Percentiles rank a stretch among this genome's conserved stretches.
phyloP scores from a whole-genome alignment of 108 stramenopile species.

The Nannochloropsis salina region DNA sequence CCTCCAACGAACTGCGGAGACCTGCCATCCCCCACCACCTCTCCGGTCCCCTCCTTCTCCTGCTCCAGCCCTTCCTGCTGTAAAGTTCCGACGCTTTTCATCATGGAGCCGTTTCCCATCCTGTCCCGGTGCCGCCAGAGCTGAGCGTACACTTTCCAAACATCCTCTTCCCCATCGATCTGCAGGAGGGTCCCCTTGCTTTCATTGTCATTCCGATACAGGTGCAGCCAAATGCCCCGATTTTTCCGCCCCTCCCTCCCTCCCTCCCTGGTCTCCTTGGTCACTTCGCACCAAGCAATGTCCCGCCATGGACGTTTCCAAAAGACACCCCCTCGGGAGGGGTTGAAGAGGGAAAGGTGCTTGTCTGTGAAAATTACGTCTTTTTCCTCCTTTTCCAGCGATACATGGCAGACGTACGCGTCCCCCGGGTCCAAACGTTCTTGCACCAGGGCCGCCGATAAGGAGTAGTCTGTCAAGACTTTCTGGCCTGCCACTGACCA shows the following conservation, averaged over 20 bases:
- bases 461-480: background rate
- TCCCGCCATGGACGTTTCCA: background rate
- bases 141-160: background rate
- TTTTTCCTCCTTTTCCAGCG: background rate
- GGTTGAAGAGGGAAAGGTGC: background rate
- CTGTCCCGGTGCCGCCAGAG: background rate
- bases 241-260: background rate
- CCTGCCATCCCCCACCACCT: background rate
- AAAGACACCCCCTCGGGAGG: background rate
- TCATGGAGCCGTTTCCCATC: background rate
- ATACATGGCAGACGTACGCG: background rate
- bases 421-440: background rate
- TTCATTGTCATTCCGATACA: background rate
- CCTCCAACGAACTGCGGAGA: background rate
- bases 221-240: background rate
- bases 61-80: background rate
- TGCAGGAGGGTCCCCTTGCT: background rate
- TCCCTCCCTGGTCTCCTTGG: background rate
- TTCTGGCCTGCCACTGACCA: background rate
- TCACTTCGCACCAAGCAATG: background rate
- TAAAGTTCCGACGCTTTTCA: background rate
- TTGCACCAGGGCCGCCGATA: background rate
- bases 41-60: background rate
- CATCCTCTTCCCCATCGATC: background rate
- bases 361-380: conserved; percentile 2